A percentile compares a stretch with the other conserved stretches of the same genome.
phyloP scores from a whole-genome alignment of 129 eudicot species.

The Arctium lappa region DNA sequence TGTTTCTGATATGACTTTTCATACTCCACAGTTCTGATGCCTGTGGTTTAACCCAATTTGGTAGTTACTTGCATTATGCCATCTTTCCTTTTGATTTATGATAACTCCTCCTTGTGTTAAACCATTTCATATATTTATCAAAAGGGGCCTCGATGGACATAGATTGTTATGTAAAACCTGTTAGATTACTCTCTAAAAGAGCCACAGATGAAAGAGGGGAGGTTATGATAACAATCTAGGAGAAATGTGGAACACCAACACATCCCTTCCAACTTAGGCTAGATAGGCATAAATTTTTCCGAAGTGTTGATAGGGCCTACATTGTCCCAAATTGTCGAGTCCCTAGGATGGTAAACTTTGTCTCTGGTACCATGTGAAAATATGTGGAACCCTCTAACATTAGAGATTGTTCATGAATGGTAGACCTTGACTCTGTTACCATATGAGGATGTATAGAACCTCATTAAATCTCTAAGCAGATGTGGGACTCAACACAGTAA shows the following conservation, averaged over 20 bases:
- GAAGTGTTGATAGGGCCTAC: neutral
- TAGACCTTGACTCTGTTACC: no score
- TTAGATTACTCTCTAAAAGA: neutral
- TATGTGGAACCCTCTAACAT: neutral
- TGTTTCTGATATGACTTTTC: neutral
- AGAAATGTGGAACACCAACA: neutral
- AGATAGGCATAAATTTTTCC: neutral
- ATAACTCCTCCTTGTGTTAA: no score
- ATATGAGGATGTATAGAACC: no score
- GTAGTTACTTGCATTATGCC: neutral
- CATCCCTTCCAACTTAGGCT: neutral
- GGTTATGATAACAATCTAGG: neutral
- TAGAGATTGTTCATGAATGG: no score
- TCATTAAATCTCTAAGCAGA: no score
- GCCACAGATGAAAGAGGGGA: neutral
- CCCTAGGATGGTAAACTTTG: neutral
- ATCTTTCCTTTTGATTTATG: neutral
- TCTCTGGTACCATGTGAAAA: neutral
- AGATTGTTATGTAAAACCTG: neutral
- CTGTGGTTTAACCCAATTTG: neutral
- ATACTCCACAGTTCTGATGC: neutral
- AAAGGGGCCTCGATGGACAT: no score
- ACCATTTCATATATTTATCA: no score
- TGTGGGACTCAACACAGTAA: no score
- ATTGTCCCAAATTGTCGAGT: neutral